phyloP scores from a whole-genome alignment of 1,284 basidiomycete genomes.

The Cryptococcus wingfieldii region DNA sequence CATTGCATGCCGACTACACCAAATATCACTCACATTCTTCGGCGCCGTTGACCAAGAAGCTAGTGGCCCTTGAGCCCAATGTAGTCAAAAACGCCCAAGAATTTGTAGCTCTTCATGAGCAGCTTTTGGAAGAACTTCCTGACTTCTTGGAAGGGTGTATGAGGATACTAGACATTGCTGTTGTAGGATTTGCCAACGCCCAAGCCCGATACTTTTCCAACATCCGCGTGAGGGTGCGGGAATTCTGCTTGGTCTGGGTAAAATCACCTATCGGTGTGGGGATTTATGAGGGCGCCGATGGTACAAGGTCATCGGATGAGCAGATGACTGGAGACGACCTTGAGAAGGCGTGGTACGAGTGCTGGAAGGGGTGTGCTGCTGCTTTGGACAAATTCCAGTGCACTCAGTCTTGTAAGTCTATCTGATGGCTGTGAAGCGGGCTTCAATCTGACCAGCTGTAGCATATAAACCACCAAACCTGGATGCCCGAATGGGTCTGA shows the following conservation, averaged over 20 bases:
- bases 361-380: constrained; percentile 31
- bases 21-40: constrained; percentile 32
- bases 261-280: constrained; percentile 2
- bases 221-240: constrained; percentile 21
- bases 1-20: constrained; percentile 41
- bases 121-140: constrained; percentile 48
- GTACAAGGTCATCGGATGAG: not conserved
- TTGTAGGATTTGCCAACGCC: constrained; percentile 35
- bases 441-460: constrained; percentile 11
- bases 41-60: constrained; percentile 20
- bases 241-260: constrained; percentile 26
- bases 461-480: constrained; percentile 21
- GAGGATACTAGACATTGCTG: constrained; percentile 41
- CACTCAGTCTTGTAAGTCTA: constrained; percentile 25
- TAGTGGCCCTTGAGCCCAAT: constrained; percentile 16
- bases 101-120: constrained; percentile 47
- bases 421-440: not conserved
- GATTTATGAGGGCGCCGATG: not conserved
- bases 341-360: constrained; percentile 27
- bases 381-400: constrained; percentile 35
- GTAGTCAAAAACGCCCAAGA: constrained; percentile 41
- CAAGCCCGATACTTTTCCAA: constrained; percentile 36
- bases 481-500: not conserved
- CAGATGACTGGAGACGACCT: constrained; percentile 17
- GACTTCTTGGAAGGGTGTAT: constrained; percentile 42